phyloP scores from a whole-genome alignment of 495 filamentous ascomycete species.

The Xylaria palmicola region DNA sequence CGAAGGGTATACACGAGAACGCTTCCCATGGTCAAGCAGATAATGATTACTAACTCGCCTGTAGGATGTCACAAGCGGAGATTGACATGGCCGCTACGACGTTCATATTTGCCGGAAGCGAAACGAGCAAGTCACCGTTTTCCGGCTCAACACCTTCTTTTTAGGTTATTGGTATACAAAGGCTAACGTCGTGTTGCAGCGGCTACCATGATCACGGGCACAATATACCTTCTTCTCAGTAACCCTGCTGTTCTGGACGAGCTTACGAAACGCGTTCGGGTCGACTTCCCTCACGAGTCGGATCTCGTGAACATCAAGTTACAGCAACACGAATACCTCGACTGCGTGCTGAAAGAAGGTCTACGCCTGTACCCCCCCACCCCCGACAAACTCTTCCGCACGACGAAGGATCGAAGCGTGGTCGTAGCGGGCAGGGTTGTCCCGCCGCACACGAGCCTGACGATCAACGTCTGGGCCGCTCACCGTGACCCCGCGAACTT shows the following conservation, averaged over 20 bases:
- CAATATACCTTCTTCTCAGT: conserved; percentile 47
- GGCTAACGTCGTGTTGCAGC: conserved; percentile 13
- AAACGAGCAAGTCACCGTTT: conserved; percentile 50
- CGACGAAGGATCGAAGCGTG: conserved; percentile 24
- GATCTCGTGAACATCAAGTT: conserved; percentile 50
- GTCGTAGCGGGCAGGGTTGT: conserved; percentile 36
- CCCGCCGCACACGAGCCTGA: conserved; percentile 31
- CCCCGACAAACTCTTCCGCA: conserved; percentile 35
- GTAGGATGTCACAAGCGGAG: conserved; percentile 6
- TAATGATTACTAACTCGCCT: not conserved
- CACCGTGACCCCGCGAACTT: conserved; percentile 33
- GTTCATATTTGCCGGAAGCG: conserved; percentile 39
- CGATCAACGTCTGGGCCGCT: conserved; percentile 34
- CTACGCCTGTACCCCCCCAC: conserved; percentile 55
- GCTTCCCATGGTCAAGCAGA: not conserved
- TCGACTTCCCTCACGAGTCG: conserved; percentile 35
- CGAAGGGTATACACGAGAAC: not conserved
- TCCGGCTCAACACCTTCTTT: not conserved
- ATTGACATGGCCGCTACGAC: conserved; percentile 13
- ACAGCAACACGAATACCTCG: conserved; percentile 44
- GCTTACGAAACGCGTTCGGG: conserved; percentile 47
- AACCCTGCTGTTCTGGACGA: conserved; percentile 36
- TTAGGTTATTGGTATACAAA: not conserved
- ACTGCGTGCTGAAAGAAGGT: conserved; percentile 52
- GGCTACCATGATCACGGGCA: conserved; percentile 47